Evolutionary conservation across 1,139 yeast species (phyloP).

Genomic region (Meyerozyma elateridarum): DNA sequence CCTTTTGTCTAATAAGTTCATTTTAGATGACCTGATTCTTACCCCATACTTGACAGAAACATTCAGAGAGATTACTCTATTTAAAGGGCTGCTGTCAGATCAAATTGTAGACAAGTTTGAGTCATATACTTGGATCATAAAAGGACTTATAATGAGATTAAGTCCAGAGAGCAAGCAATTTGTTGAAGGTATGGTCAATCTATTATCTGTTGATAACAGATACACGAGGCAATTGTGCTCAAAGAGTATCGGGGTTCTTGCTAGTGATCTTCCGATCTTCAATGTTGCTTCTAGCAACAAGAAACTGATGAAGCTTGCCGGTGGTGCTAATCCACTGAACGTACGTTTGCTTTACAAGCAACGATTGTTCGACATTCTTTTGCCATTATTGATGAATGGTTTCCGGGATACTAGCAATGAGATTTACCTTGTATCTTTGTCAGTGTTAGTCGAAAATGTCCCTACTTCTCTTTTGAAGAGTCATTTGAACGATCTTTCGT

Average conservation of each 20-base stretch:
- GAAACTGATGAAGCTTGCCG: background rate
- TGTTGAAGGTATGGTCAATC: background rate
- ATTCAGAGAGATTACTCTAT: background rate
- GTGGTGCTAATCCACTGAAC: conserved; percentile 39
- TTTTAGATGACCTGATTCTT: conserved; percentile 3
- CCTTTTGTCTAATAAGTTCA: conserved; percentile 50
- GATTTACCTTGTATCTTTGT: conserved; percentile 58
- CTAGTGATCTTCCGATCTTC: conserved; percentile 61
- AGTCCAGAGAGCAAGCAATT: conserved; percentile 24
- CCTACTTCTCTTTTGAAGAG: conserved; percentile 57
- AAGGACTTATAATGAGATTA: conserved; percentile 61
- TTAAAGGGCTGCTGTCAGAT: background rate
- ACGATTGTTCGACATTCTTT: conserved; percentile 56
- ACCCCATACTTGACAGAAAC: background rate
- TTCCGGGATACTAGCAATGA: conserved; percentile 21
- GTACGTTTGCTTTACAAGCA: conserved; percentile 73
- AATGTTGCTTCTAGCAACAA: conserved; percentile 12
- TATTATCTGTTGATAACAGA: background rate
- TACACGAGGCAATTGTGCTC: background rate
- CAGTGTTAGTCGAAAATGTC: conserved; percentile 62
- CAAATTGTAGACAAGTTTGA: conserved; percentile 34
- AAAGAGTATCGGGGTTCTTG: conserved; percentile 11
- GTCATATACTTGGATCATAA: conserved; percentile 61
- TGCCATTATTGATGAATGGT: conserved; percentile 44
- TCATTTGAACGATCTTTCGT: conserved; percentile 60